phyloP scores from a whole-genome alignment of 2,329 filamentous ascomycete species.

The Coniochaeta sp. region DNA sequence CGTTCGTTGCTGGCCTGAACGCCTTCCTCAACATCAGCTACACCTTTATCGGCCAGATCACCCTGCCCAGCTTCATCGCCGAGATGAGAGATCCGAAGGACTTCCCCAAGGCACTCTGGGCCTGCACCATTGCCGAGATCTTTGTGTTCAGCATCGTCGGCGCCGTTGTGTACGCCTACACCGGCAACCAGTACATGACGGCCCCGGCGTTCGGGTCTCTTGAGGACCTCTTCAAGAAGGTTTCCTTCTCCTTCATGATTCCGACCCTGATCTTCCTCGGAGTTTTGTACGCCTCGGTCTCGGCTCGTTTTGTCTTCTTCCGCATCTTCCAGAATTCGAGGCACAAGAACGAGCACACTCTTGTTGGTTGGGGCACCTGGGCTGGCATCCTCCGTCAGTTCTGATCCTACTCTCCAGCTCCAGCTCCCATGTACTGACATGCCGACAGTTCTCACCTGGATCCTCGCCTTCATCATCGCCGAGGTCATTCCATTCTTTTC shows the following conservation, averaged over 20 bases:
- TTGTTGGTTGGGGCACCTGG: slow-evolving; percentile 77
- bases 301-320: slow-evolving; percentile 87
- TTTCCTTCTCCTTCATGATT: slow-evolving; percentile 91
- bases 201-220: slow-evolving; percentile 83
- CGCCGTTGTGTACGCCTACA: slow-evolving; percentile 75
- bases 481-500: slow-evolving; percentile 93
- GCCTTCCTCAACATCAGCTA: slow-evolving; percentile 95
- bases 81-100: slow-evolving; percentile 78
- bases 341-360: slow-evolving; percentile 75
- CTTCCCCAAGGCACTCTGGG: slow-evolving; percentile 89
- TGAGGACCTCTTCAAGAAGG: slow-evolving; percentile 68
- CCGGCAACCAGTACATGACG: slow-evolving; percentile 83
- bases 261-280: slow-evolving; percentile 90
- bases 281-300: slow-evolving; percentile 84
- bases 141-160: slow-evolving; percentile 82
- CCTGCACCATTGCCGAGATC: slow-evolving; percentile 81
- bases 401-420: slow-evolving; percentile 7
- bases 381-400: slow-evolving; percentile 57
- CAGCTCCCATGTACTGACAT: slow-evolving; percentile 10
- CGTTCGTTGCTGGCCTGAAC: slow-evolving; percentile 75
- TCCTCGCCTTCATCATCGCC: slow-evolving; percentile 86
- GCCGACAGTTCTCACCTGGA: slow-evolving; percentile 56
- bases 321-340: slow-evolving; percentile 72
- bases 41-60: slow-evolving; percentile 94
- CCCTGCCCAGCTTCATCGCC: slow-evolving; percentile 87